Base-by-base conservation (phyloP, 768 basidiomycete species). In the Leccinum olivaceopallidum region DNA sequence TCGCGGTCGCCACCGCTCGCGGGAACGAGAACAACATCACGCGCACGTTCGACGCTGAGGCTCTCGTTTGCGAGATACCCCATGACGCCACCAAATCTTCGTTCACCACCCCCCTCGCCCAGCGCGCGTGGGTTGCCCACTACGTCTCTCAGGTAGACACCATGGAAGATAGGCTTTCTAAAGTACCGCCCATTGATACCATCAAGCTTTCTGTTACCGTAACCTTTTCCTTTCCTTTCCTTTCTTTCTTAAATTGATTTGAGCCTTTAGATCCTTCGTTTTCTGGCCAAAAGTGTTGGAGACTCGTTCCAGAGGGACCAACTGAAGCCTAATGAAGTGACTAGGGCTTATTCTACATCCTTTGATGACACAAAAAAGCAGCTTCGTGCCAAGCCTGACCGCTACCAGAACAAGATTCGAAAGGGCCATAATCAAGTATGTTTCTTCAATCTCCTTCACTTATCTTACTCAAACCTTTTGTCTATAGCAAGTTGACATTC, bases 371-470 rank as follows among this genome's bases (percentile, higher is more conserved):
- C 26, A 7, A 66, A 69, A 42, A 65, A 62, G n/a, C 52, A 56
- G 5, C 66, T 73, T 44, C 24, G 22, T 8, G 66, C 64, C 7
- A 52, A 59, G 18, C 56, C 73, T 8, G 67, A 70, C 30, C 67
- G 76, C 0, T 79, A 65, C 65, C 28, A 32, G 30, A 32, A 32
- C 30, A 71, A 63, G 47, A 60, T 79, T 7, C 73, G 65, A 2
- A 55, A 75, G 32, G 74, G 78, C 7, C 26, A 36, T 0, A 64
- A 71, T 20, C 77, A 80, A 73, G 85, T 81, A 61, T 60, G 73
- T 66, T 22, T 16, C 36, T 49, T 5, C 5, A 22, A 44, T 22
- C n/a, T 2, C 32, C n/a, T 3, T 51, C 36, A 32, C 8, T 49
- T 37, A 7, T 18, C 7, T 60, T 47, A 30, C 14, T 52, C 37